phyloP scores from a whole-genome alignment of 345 rosid species.

The Zanthoxylum bungeanum region DNA sequence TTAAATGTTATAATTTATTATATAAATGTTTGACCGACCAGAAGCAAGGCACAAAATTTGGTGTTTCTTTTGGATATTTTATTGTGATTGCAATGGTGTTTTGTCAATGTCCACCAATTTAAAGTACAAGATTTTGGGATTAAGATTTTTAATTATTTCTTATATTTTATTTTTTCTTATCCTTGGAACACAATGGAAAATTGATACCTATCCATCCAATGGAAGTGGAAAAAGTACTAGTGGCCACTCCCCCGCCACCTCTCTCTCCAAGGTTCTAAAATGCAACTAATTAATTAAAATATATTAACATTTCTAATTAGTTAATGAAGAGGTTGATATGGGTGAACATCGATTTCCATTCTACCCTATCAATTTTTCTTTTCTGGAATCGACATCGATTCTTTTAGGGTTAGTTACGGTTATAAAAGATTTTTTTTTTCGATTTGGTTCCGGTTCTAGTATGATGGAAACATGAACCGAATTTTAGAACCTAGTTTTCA shows the following conservation, averaged over 20 bases:
- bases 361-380: too few species aligned
- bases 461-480: too few species aligned
- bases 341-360: too few species aligned
- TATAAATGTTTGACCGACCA: slow-evolving; percentile 31
- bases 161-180: slow-evolving; percentile 20
- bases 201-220: slow-evolving; percentile 24
- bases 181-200: slow-evolving; percentile 26
- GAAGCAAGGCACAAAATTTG: slow-evolving; percentile 21
- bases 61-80: slow-evolving; percentile 20
- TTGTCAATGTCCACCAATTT: slow-evolving; percentile 12
- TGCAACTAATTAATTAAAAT: neutral
- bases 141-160: slow-evolving; percentile 2
- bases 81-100: slow-evolving; percentile 3
- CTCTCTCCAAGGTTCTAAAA: neutral
- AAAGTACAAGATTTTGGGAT: slow-evolving; percentile 3
- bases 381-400: too few species aligned
- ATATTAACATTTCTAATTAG: neutral
- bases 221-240: slow-evolving; percentile 25
- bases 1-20: slow-evolving; percentile 1
- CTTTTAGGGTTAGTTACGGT: too few species aligned
- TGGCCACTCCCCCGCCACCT: slow-evolving; percentile 33
- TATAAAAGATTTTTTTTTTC: too few species aligned
- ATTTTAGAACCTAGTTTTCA: too few species aligned
- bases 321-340: slow-evolving; percentile 5
- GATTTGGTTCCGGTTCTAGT: too few species aligned